phyloP scores from a whole-genome alignment of 2,329 filamentous ascomycete genomes.

The Grosmannia penicillata region DNA sequence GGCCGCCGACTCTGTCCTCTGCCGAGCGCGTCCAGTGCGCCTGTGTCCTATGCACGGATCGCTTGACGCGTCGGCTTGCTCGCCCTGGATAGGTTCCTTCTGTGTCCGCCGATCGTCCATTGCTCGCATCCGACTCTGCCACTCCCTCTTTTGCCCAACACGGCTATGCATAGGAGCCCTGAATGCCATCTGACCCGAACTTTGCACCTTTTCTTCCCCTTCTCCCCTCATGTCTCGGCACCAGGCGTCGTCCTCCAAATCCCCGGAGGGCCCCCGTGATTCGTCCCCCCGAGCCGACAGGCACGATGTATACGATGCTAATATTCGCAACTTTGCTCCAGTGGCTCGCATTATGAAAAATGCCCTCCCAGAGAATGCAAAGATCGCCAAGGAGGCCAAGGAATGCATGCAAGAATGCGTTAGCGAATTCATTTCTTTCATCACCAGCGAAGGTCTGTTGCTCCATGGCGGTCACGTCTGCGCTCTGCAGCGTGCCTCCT shows the following conservation, averaged over 20 bases:
- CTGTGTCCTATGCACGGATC: not conserved
- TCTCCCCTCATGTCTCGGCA: conserved; percentile 40
- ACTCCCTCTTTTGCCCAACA: not conserved
- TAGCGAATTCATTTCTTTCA: conserved; percentile 99
- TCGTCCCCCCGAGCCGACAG: conserved; percentile 29
- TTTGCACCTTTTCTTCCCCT: not conserved
- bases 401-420: conserved; percentile 99
- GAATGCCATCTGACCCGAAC: too few relatives aligned
- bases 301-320: conserved; percentile 60
- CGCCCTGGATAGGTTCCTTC: not conserved
- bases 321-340: conserved; percentile 87
- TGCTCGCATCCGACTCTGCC: not conserved
- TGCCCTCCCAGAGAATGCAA: conserved; percentile 91
- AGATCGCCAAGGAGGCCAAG: conserved; percentile 97
- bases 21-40: too few relatives aligned
- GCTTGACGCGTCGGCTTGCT: too few relatives aligned
- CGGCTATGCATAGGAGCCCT: not conserved
- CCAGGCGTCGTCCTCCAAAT: conserved; percentile 29
- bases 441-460: conserved; percentile 86
- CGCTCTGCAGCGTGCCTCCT: not conserved
- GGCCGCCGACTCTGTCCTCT: too few relatives aligned
- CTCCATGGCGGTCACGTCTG: not conserved
- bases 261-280: conserved; percentile 31
- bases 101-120: not conserved
- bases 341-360: conserved; percentile 99